phyloP scores from a whole-genome alignment of 2,329 filamentous ascomycete genomes.

The Colletotrichum destructivum region DNA sequence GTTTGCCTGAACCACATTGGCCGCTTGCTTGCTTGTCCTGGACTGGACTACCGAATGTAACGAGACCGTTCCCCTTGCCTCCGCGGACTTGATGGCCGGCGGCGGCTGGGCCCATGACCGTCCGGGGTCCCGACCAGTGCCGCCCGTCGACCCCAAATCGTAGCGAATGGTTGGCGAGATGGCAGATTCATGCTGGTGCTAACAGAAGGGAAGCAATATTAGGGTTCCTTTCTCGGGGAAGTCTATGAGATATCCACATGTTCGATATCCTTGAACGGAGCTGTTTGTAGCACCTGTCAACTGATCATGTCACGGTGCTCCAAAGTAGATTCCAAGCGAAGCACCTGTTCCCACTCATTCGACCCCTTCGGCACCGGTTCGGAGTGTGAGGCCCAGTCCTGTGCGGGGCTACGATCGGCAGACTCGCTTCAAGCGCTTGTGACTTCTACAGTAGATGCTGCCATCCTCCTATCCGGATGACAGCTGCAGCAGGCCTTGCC shows the following conservation, averaged over 20 bases:
- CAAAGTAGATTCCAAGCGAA: not conserved
- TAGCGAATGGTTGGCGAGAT: not conserved
- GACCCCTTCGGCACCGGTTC: not conserved
- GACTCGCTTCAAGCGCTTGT: not conserved
- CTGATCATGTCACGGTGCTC: not conserved
- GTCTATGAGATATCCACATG: not conserved
- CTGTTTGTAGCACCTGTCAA: too few species aligned
- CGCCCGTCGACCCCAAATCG: not conserved
- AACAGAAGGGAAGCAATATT: too few species aligned
- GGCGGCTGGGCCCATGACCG: not conserved
- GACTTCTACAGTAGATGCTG: not conserved
- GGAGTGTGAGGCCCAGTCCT: not conserved
- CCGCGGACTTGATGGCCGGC: not conserved
- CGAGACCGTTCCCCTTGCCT: not conserved
- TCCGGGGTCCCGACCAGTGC: not conserved
- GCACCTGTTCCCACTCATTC: too few species aligned
- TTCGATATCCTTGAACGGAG: not conserved
- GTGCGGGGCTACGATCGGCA: slow-evolving; percentile 18
- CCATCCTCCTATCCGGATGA: not conserved
- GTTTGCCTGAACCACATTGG: not conserved
- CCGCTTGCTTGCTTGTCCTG: not conserved
- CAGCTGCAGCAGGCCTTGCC: slow-evolving; percentile 13
- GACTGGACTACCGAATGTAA: slow-evolving; percentile 11
- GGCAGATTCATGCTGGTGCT: not conserved
- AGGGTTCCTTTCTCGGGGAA: not conserved